Conservation (phyloP, 2,329 filamentous ascomycete species). For the Ophiocordyceps sinensis region DNA sequence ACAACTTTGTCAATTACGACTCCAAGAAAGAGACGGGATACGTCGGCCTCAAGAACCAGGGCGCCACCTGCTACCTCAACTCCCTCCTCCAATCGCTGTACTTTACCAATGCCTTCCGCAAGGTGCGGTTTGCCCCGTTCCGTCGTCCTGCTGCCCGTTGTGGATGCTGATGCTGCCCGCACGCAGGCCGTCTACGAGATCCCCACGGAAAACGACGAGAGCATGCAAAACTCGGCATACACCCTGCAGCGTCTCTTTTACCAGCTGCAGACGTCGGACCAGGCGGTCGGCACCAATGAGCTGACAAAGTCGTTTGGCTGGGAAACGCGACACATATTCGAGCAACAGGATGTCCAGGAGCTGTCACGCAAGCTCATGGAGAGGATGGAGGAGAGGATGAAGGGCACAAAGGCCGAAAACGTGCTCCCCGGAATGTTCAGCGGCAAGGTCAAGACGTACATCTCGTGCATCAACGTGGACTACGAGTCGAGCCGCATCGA, state of each 20-base stretch:
- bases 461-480: conserved; percentile 95
- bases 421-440: conserved; percentile 84
- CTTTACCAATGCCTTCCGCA: conserved; percentile 86
- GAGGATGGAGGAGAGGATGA: conserved; percentile 94
- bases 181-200: conserved; percentile 85
- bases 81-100: conserved; percentile 73
- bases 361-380: conserved; percentile 95
- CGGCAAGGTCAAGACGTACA: conserved; percentile 97
- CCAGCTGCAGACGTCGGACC: conserved; percentile 73
- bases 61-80: conserved; percentile 81
- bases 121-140: conserved; percentile 34
- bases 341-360: conserved; percentile 97
- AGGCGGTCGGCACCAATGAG: conserved; percentile 79
- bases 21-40: conserved; percentile 99
- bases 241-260: conserved; percentile 91
- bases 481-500: conserved; percentile 93
- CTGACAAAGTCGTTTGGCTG: conserved; percentile 95
- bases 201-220: conserved; percentile 73
- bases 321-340: conserved; percentile 95
- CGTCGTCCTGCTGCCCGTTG: conserved; percentile 1
- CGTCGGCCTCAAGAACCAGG: conserved; percentile 92
- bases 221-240: conserved; percentile 78
- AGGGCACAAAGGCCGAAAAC: conserved; percentile 83
- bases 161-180: background rate
- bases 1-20: conserved; percentile 88